Conservation (phyloP, 768 basidiomycete species). For the Boletus huronensis region DNA sequence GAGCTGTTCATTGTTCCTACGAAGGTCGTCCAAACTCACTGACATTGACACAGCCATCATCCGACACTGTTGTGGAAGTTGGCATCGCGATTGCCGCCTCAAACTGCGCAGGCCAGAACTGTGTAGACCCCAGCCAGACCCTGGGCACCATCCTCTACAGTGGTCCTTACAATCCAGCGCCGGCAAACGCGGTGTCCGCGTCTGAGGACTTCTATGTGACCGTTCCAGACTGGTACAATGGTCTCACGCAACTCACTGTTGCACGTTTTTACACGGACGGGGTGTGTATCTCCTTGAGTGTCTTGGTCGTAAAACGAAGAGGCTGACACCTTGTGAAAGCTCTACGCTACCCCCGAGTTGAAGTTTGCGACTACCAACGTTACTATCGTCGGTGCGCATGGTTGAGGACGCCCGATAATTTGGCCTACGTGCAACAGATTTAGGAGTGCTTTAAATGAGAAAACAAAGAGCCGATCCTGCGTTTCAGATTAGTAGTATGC, state of each 20-base stretch:
- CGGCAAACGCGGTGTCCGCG: background rate
- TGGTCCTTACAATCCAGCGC: background rate
- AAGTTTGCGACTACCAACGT: background rate
- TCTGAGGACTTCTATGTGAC: background rate
- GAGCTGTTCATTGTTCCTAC: background rate
- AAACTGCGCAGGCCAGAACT: background rate
- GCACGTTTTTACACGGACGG: background rate
- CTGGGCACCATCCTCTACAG: slow-evolving; percentile 3
- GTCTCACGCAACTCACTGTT: background rate
- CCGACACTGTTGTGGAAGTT: background rate
- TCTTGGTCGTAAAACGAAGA: background rate
- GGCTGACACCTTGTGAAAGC: slow-evolving; percentile 1
- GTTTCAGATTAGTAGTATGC: background rate
- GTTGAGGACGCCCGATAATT: background rate
- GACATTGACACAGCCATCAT: background rate
- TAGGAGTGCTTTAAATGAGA: background rate
- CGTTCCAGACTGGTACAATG: background rate
- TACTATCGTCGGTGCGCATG: rapidly evolving
- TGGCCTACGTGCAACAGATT: background rate
- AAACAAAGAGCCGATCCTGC: background rate
- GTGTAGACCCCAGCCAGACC: background rate
- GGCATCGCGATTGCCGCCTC: background rate
- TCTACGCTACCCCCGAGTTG: background rate
- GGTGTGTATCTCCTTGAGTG: slow-evolving; percentile 1
- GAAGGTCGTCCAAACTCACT: background rate